Conservation (phyloP, 345 rosid species). For the Citrus australasica region DNA sequence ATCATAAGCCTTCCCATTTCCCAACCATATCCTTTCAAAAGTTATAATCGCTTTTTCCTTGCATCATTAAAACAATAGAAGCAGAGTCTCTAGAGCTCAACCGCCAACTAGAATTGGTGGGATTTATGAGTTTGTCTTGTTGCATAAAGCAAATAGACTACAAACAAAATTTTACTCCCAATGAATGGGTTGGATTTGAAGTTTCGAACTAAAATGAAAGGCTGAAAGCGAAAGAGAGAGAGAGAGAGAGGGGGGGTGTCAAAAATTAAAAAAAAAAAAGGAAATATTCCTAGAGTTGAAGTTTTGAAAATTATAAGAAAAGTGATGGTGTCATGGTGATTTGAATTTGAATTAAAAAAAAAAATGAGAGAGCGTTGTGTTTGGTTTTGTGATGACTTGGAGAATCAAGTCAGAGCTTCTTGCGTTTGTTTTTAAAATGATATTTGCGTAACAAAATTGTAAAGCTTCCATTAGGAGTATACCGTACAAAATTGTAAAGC, state of each 20-base stretch:
- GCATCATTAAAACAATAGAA: background rate
- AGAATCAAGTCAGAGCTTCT: background rate
- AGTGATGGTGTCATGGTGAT: background rate
- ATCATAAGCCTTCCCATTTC: background rate
- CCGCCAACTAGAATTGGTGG: background rate
- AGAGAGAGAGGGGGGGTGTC: background rate
- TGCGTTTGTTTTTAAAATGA: background rate
- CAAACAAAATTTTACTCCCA: background rate
- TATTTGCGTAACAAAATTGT: too few species aligned
- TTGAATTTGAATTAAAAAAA: background rate
- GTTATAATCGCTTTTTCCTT: background rate
- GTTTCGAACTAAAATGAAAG: background rate
- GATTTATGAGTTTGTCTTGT: background rate
- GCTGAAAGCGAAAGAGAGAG: background rate
- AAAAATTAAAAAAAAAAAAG: background rate
- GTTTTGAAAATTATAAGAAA: background rate
- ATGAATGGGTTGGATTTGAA: background rate
- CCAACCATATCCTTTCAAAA: background rate
- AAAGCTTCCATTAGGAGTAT: too few species aligned
- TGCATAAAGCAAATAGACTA: background rate
- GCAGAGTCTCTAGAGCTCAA: background rate
- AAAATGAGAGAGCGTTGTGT: too few species aligned
- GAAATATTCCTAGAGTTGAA: background rate
- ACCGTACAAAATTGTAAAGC: too few species aligned
- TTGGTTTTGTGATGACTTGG: background rate